Evolutionary conservation across 2,329 filamentous ascomycete genomes (phyloP), one percentile per base, ranked within the genome.

Genomic region (Venturia effusa): DNA sequence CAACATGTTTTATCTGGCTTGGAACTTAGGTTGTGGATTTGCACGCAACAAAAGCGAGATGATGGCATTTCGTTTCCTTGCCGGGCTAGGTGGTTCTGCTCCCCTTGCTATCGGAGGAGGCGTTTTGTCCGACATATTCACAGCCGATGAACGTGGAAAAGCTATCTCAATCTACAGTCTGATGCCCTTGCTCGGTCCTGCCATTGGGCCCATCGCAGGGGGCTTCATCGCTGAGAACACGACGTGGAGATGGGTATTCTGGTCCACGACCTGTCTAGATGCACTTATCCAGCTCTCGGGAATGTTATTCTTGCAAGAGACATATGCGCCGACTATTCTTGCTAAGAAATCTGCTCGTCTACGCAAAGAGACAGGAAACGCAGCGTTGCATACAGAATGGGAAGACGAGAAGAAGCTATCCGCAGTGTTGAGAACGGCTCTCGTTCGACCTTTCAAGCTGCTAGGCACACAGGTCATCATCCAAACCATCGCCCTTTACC

Each of bases 221-320:
- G 86, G 84, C 0, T 89, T 85, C 70, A 84, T 89, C 30, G 79
- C 84, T 0, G 75, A 87, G 68, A 77, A 82, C 66, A 83, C 81
- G 8, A 84, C 81, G 0, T 91, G 88, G 88, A 81, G 87, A 45
- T 91, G 88, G 88, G 83, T 84, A 8, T 91, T 90, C 75, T 89
- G 83, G 74, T 79, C 84, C 0, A 88, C 85, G 0, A 83, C 84
- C 0, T 86, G 90, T 64, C 77, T 78, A 30, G 84, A 85, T 64
- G 86, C 79, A 1, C 65, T 83, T 15, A 82, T 90, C 61, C 86
- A 89, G 70, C 65, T 81, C 13, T 74, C 81, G 8, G 87, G 87
- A 5, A 72, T 89, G 60, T 82, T 86, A 71, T 80, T 86, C 67
- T 78, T 86, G 0, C 79, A 80, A 64, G 87, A 89, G 71, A 88